Evolutionary conservation across 179 eudicot genomes (phyloP).

Genomic region (Carnegiea gigantea): DNA sequence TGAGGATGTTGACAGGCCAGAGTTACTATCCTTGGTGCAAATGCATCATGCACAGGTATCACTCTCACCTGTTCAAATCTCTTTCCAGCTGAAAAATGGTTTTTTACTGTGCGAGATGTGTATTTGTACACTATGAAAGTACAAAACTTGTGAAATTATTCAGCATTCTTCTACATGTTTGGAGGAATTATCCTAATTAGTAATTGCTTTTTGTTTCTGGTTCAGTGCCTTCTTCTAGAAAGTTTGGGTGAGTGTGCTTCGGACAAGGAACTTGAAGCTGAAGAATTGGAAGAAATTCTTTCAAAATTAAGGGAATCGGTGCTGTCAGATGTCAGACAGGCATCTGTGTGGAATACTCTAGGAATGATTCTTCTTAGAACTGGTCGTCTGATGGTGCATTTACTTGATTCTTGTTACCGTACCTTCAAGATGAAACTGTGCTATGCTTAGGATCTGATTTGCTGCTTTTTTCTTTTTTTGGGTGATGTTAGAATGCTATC

Average conservation of each 20-base stretch:
- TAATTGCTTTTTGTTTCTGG: slow-evolving; percentile 16
- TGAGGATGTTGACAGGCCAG: slow-evolving; percentile 92
- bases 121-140: neutral
- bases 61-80: neutral
- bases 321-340: slow-evolving; percentile 78
- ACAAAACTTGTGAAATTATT: neutral
- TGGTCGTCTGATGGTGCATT: slow-evolving; percentile 80
- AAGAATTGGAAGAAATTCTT: slow-evolving; percentile 78
- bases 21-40: slow-evolving; percentile 82
- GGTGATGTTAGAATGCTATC: slow-evolving; percentile 66
- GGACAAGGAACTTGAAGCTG: slow-evolving; percentile 67
- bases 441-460: slow-evolving; percentile 26
- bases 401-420: neutral
- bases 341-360: slow-evolving; percentile 90
- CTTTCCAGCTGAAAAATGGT: neutral
- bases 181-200: slow-evolving; percentile 4
- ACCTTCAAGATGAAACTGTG: neutral
- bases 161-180: neutral
- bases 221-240: slow-evolving; percentile 86
- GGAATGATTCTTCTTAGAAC: slow-evolving; percentile 79
- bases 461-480: neutral
- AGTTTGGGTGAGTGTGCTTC: slow-evolving; percentile 61
- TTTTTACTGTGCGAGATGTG: neutral
- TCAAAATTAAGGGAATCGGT: slow-evolving; percentile 70
- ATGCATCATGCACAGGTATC: slow-evolving; percentile 96